Base-by-base conservation (phyloP, 768 basidiomycete genomes). In the Boletus edulis region DNA sequence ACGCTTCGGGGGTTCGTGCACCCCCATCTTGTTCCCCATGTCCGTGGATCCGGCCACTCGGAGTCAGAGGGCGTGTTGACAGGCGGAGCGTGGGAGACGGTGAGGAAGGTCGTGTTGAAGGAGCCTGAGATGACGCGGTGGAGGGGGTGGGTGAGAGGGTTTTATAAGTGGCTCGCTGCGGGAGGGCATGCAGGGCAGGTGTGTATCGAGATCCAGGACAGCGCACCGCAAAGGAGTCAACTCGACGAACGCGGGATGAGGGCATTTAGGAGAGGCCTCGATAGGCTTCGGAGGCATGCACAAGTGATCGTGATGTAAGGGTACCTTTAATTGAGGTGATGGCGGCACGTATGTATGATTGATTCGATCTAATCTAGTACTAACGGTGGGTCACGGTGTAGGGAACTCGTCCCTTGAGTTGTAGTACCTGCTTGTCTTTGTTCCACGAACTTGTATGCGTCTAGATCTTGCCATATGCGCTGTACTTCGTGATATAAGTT, bases 101-200 rank as follows among this genome's bases (percentile, higher is more conserved):
- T 54, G 45, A 46, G 41, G 9, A 57, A 17, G 24, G 17, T 61
- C 4, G 54, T 51, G 7, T 46, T 62, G 32, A 57, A 54, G 29
- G 56, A 52, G 12, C 57, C 60, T 8, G 52, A 57, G 17, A 34
- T 56, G 56, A 31, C 15, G 11, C 29, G 15, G 14, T 61, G 62
- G 59, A 61, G 45, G 20, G 51, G 52, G 8, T 66, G 57, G 49
- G 20, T 61, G 27, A 56, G 57, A 35, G 55, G 56, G 4, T 46
- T 64, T 22, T 44, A 48, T n/a, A 59, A 55, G 53, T 61, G 63
- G 63, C 51, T 64, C 3, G 63, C 60, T 42, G 63, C 54, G 27
- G 42, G 27, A 4, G 62, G 61, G 14, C 57, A 63, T 55, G 51
- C 17, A 5, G 50, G 52, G 24, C 17, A 27, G 24, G 53, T 62